These are phyloP conservation scores for Olyra latifolia DNA, from an alignment of 176 grass and related monocot species.

Conservation along the genomic window DNA sequence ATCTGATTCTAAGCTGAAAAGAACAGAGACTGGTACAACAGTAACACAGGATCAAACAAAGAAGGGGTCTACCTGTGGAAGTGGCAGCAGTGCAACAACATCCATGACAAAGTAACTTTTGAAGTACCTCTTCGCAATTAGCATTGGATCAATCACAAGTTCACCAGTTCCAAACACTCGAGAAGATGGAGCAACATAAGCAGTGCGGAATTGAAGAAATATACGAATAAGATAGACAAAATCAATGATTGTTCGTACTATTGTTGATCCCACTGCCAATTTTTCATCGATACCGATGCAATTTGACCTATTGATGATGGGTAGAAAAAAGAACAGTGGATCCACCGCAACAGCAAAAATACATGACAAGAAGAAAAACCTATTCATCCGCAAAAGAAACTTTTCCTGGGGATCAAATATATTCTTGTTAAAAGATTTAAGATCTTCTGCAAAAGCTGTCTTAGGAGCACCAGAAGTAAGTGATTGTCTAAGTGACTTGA, in stretches of 20 bases:
- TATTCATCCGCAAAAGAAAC: conserved; percentile 69
- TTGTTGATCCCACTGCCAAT: conserved; percentile 69
- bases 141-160: conserved; percentile 74
- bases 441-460: conserved; percentile 69
- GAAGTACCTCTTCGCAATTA: conserved; percentile 72
- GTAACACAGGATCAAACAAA: not conserved
- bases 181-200: conserved; percentile 76
- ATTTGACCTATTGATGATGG: conserved; percentile 39
- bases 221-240: conserved; percentile 67
- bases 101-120: conserved; percentile 72
- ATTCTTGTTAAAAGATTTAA: conserved; percentile 55
- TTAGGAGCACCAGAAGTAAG: conserved; percentile 51
- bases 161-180: conserved; percentile 81
- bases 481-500: conserved; percentile 45
- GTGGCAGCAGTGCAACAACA: conserved; percentile 72
- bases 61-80: conserved; percentile 69
- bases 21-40: not conserved
- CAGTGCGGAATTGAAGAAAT: conserved; percentile 79
- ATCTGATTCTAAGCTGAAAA: too few species aligned
- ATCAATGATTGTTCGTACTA: conserved; percentile 76
- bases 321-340: conserved; percentile 82
- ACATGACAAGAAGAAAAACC: conserved; percentile 71
- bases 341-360: conserved; percentile 83
- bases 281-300: conserved; percentile 74
- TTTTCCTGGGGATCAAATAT: conserved; percentile 86